Evolutionary conservation across 805 yeast species (phyloP).

Genomic region (Wickerhamomyces queroliae): DNA sequence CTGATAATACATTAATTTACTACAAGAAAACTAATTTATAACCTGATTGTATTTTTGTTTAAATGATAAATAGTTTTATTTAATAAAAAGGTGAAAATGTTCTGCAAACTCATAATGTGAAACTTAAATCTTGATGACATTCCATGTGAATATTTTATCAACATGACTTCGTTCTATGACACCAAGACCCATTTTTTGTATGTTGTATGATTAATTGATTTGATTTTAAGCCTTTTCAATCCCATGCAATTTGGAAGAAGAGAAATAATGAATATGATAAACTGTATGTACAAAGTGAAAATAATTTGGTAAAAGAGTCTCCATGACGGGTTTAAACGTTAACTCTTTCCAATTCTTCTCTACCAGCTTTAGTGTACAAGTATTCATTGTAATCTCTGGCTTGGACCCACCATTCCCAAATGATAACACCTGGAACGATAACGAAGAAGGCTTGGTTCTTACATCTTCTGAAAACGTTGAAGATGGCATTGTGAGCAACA

Average conservation of each 20-base stretch:
- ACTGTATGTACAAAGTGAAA: neutral
- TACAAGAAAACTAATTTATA: too few species aligned
- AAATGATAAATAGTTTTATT: too few species aligned
- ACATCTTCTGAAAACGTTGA: constrained; percentile 93
- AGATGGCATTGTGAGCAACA: constrained; percentile 74
- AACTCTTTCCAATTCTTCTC: constrained; percentile 79
- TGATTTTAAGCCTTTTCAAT: too few species aligned
- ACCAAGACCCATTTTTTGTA: too few species aligned
- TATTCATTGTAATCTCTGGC: constrained; percentile 89
- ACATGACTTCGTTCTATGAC: too few species aligned
- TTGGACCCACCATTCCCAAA: constrained; percentile 82
- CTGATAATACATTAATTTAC: too few species aligned
- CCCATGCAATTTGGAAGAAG: neutral
- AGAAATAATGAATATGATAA: neutral
- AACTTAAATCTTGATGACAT: too few species aligned
- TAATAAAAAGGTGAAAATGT: too few species aligned
- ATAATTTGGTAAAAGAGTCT: neutral
- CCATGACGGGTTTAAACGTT: constrained; percentile 24
- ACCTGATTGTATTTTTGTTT: too few species aligned
- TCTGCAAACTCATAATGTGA: too few species aligned
- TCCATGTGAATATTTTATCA: too few species aligned
- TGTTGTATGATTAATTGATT: too few species aligned
- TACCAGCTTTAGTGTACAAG: constrained; percentile 97
- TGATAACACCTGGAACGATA: constrained; percentile 68
- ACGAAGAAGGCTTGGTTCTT: constrained; percentile 78